Percentiles rank a stretch among this genome's conserved stretches.
phyloP scores from a whole-genome alignment of 2,329 filamentous ascomycete genomes.

The Ceratocystiopsis brevicomis region DNA sequence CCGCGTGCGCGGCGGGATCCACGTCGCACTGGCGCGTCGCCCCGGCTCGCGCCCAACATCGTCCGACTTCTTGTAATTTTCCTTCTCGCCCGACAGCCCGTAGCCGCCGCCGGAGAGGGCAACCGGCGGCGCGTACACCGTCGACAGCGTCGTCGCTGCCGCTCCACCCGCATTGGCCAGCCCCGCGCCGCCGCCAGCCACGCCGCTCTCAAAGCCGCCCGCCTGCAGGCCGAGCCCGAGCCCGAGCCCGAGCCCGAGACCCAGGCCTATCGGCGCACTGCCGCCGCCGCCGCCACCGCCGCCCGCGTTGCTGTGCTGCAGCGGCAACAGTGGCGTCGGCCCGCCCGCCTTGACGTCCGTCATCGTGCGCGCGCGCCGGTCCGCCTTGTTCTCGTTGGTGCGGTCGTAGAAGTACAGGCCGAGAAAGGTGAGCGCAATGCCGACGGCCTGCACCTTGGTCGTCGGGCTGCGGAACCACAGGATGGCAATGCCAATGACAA shows the following conservation, averaged over 20 bases:
- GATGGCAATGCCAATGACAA: constrained; percentile 87
- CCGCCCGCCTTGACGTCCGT: constrained; percentile 20
- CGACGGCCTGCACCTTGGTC: constrained; percentile 61
- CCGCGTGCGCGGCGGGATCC: constrained; percentile 62
- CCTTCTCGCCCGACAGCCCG: constrained; percentile 8
- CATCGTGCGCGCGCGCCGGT: constrained; percentile 58
- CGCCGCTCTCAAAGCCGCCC: background rate
- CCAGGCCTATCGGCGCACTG: too few relatives aligned
- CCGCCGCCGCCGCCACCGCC: background rate
- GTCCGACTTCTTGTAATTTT: constrained; percentile 39
- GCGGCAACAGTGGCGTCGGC: constrained; percentile 43
- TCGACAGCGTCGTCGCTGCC: background rate
- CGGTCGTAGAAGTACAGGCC: constrained; percentile 93
- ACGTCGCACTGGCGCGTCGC: constrained; percentile 32
- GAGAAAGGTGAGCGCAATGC: constrained; percentile 75
- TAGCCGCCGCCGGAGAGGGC: background rate
- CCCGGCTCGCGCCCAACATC: constrained; percentile 22
- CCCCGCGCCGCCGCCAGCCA: background rate
- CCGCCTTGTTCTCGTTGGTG: constrained; percentile 73
- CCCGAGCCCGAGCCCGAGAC: too few relatives aligned
- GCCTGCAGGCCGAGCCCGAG: too few relatives aligned
- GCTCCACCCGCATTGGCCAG: background rate
- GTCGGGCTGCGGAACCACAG: constrained; percentile 91
- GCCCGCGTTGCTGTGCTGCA: constrained; percentile 21
- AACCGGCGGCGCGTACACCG: background rate